Evolutionary conservation across 2,329 filamentous ascomycete species (phyloP).

Genomic region (Bimuria novae-zelandiae): DNA sequence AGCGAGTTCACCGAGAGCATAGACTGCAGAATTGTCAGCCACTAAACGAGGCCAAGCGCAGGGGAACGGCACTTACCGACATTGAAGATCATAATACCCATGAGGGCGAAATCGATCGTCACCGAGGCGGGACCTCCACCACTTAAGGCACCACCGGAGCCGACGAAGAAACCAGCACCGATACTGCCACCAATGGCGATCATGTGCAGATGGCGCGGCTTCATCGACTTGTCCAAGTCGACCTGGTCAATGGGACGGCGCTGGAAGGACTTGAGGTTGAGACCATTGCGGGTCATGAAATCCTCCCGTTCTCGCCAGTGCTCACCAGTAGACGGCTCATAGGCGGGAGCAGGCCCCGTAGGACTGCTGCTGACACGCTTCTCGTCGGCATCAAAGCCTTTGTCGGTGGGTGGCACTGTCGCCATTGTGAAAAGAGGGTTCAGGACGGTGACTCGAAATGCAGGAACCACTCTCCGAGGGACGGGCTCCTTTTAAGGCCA

Average conservation of each 20-base stretch:
- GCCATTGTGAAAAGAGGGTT: slow-evolving; percentile 9
- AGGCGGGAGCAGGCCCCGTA: slow-evolving; percentile 15
- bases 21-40: slow-evolving; percentile 55
- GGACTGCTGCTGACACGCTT: slow-evolving; percentile 25
- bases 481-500: slow-evolving; percentile 31
- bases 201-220: slow-evolving; percentile 65
- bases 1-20: slow-evolving; percentile 58
- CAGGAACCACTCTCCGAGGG: slow-evolving; percentile 18
- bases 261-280: slow-evolving; percentile 42
- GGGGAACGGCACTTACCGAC: slow-evolving; percentile 36
- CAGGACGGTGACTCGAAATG: slow-evolving; percentile 7
- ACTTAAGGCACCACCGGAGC: slow-evolving; percentile 60
- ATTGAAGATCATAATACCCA: slow-evolving; percentile 47
- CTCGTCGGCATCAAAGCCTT: slow-evolving; percentile 31
- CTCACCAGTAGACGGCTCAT: slow-evolving; percentile 14
- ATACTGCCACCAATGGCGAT: slow-evolving; percentile 67
- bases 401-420: slow-evolving; percentile 12
- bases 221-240: slow-evolving; percentile 52
- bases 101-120: slow-evolving; percentile 48
- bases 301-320: slow-evolving; percentile 39
- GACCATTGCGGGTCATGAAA: slow-evolving; percentile 44
- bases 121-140: slow-evolving; percentile 49
- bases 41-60: slow-evolving; percentile 16
- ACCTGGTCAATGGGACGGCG: slow-evolving; percentile 34
- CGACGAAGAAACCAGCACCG: slow-evolving; percentile 67